These are phyloP conservation scores for Aspergillus indologenus DNA, from an alignment of 495 filamentous ascomycete species.

Conservation along the genomic window DNA sequence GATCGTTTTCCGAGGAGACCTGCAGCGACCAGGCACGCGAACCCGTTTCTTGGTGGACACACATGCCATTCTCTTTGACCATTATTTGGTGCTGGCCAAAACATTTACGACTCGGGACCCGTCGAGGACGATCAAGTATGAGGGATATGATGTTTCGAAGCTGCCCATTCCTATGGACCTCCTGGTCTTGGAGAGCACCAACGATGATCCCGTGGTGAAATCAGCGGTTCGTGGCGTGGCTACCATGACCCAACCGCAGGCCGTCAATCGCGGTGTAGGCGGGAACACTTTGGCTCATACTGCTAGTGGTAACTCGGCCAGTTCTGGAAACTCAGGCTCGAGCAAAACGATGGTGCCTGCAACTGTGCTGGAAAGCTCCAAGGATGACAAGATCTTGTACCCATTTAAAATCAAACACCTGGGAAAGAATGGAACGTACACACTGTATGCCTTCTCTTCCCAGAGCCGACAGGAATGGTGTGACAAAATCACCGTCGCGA, in stretches of 20 bases:
- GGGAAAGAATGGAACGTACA: slow-evolving; percentile 79
- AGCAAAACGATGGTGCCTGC: slow-evolving; percentile 47
- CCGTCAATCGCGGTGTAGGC: slow-evolving; percentile 43
- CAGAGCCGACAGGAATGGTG: slow-evolving; percentile 84
- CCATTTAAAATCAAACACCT: slow-evolving; percentile 97
- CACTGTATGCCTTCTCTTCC: slow-evolving; percentile 74
- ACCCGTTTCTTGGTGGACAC: slow-evolving; percentile 92
- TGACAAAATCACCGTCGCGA: slow-evolving; percentile 87
- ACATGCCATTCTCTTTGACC: slow-evolving; percentile 90
- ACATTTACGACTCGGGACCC: slow-evolving; percentile 63
- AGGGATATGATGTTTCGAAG: slow-evolving; percentile 93
- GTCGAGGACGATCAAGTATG: slow-evolving; percentile 63
- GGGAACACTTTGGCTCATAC: slow-evolving; percentile 61
- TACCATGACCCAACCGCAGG: slow-evolving; percentile 51
- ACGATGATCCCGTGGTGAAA: slow-evolving; percentile 87
- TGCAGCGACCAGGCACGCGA: slow-evolving; percentile 76
- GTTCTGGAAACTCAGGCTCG: slow-evolving; percentile 26
- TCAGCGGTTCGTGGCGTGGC: slow-evolving; percentile 73
- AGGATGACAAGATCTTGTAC: slow-evolving; percentile 80
- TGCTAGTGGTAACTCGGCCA: slow-evolving; percentile 53
- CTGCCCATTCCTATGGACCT: slow-evolving; percentile 97
- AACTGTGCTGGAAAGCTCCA: slow-evolving; percentile 51
- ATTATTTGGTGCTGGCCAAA: slow-evolving; percentile 94
- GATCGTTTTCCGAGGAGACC: slow-evolving; percentile 82
- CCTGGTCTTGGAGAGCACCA: slow-evolving; percentile 82